Evolutionary conservation across 305 asterid species (phyloP).

Genomic region (Rubia occidens): DNA sequence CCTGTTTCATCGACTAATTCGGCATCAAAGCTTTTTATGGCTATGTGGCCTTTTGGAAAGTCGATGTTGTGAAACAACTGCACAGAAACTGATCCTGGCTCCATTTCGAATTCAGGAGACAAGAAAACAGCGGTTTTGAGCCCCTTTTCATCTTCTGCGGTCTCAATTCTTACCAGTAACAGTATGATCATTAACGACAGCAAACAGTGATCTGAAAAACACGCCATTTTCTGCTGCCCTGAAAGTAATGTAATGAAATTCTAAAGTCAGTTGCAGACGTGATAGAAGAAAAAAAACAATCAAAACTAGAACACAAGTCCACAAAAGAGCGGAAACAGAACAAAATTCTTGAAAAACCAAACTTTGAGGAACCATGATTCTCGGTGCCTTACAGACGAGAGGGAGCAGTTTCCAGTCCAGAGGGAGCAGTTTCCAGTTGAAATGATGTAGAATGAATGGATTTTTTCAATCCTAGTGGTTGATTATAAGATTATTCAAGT

Average conservation of each 20-base stretch:
- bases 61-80: constrained; percentile 37
- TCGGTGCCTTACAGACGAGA: neutral
- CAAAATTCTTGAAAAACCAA: too few relatives aligned
- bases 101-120: constrained; percentile 44
- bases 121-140: constrained; percentile 40
- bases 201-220: neutral
- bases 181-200: neutral
- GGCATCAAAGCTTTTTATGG: constrained; percentile 47
- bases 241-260: neutral
- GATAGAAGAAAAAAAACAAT: too few relatives aligned
- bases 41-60: constrained; percentile 70
- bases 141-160: constrained; percentile 18
- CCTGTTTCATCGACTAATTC: constrained; percentile 54
- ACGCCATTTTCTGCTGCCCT: neutral
- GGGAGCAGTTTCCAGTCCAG: neutral
- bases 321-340: too few relatives aligned
- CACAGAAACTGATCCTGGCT: constrained; percentile 47
- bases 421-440: neutral
- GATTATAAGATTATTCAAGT: neutral
- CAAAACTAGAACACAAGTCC: neutral
- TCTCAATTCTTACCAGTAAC: constrained; percentile 18
- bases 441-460: neutral
- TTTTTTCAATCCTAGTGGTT: too few relatives aligned
- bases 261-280: too few relatives aligned
- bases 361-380: too few relatives aligned